Evolutionary conservation across 805 yeast genomes (phyloP), one percentile per base, ranked within the genome.

Genomic region (Barnettozyma sp.): DNA sequence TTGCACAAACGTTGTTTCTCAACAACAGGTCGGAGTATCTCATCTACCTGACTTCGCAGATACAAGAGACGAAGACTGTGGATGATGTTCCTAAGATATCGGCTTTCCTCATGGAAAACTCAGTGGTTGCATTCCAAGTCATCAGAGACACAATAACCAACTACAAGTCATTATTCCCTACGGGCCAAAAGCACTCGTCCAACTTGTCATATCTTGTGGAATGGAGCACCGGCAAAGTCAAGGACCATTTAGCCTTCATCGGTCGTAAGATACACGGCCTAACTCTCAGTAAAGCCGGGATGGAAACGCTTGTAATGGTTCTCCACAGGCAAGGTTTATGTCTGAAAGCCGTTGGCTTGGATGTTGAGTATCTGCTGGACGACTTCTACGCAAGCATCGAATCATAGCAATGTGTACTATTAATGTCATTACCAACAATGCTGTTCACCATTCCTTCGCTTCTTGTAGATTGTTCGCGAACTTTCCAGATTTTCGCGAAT

Each of bases 211-310:
- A 34, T 34, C 22, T 33, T 14, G 23, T 48, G 30, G 34, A 78
- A 42, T 86, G 95, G 95, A 72, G 81, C 22, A 72, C 73, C 38
- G 69, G 69, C 10, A 81, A 78, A 54, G 71, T 83, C 22, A 71
- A 73, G 26, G 63, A 65, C 32, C 80, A 82, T 44, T 74, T 76
- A 21, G 60, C 63, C 13, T 58, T 77, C 6, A 71, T 87, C 46
- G 73, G 76, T 32, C 73, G 82, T 38, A 88, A 82, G 46, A 59
- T 88, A 18, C 65, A 75, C 31, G 84, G 81, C 16, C 73, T 82
- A 11, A 68, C 74, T 31, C 62, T 71, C 29, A 62, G 65, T 7
- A 68, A 78, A 9, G 60, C 68, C 7, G 63, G 70, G 8, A 78
- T 80, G 44, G 61, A 64, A 31, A 70, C 67, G 28, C 77, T 86